Evolutionary conservation across 768 basidiomycete species (phyloP).

Genomic region (Lentinus brumalis): DNA sequence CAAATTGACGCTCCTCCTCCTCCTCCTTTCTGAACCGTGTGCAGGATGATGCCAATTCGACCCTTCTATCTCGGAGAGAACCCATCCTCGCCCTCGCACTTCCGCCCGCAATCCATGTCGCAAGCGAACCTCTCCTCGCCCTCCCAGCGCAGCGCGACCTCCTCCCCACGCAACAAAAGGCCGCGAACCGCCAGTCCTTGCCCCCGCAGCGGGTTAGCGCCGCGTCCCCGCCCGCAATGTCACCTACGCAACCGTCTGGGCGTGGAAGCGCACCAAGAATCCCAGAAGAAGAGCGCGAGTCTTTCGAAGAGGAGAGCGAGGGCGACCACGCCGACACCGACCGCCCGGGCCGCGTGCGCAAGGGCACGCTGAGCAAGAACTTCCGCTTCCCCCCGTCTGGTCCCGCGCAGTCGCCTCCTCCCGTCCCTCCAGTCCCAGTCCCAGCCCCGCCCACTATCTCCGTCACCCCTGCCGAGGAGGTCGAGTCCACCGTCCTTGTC

Average conservation of each 20-base stretch:
- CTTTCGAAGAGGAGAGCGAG: constrained; percentile 36
- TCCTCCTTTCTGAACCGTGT: background rate
- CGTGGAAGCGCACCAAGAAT: constrained; percentile 33
- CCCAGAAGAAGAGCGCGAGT: constrained; percentile 46
- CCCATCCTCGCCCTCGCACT: constrained; percentile 48
- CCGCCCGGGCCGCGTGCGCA: constrained; percentile 35
- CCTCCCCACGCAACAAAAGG: constrained; percentile 33
- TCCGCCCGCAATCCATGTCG: constrained; percentile 77
- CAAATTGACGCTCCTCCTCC: no score
- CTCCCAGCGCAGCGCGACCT: constrained; percentile 36
- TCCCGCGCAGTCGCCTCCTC: constrained; percentile 35
- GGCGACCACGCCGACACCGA: no score
- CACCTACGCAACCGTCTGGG: constrained; percentile 37
- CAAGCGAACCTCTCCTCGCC: constrained; percentile 57
- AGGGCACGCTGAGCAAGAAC: constrained; percentile 71
- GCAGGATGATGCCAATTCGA: constrained; percentile 85
- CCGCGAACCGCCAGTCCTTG: constrained; percentile 67
- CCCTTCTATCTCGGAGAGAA: constrained; percentile 78
- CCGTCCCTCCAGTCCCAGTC: constrained; percentile 28
- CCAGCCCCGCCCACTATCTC: constrained; percentile 18
- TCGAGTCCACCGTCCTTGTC: constrained; percentile 1
- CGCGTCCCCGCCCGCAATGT: constrained; percentile 45
- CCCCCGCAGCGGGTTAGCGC: constrained; percentile 50
- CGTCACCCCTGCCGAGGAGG: constrained; percentile 1
- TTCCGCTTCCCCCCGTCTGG: constrained; percentile 29